These are phyloP conservation scores for Proliferodiscus dingleyae DNA, from an alignment of 2,329 filamentous ascomycete genomes.

Conservation along the genomic window DNA sequence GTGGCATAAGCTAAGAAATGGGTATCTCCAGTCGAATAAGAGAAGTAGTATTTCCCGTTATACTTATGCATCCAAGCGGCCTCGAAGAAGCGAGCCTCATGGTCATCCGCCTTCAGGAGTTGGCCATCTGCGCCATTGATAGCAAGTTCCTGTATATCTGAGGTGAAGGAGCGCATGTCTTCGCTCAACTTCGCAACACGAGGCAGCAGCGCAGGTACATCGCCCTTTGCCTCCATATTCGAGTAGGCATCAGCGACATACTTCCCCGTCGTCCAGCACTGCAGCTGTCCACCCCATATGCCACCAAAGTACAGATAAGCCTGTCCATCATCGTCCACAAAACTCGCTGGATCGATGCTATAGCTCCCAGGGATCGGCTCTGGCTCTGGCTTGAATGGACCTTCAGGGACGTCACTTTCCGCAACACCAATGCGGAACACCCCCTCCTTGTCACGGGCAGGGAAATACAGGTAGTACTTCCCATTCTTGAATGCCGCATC, in stretches of 20 bases:
- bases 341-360: conserved; percentile 71
- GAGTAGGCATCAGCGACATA: conserved; percentile 54
- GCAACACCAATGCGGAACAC: conserved; percentile 75
- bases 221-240: conserved; percentile 60
- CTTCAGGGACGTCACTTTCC: conserved; percentile 55
- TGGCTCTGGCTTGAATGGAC: conserved; percentile 63
- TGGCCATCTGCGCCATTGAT: conserved; percentile 60
- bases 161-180: conserved; percentile 61
- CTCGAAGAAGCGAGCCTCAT: conserved; percentile 74
- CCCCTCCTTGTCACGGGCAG: conserved; percentile 63
- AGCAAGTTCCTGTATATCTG: conserved; percentile 51
- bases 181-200: conserved; percentile 59
- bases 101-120: conserved; percentile 60
- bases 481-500: conserved; percentile 66
- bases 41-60: conserved; percentile 66
- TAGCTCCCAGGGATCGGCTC: conserved; percentile 63
- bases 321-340: conserved; percentile 66
- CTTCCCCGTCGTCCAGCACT: conserved; percentile 60
- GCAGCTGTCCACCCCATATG: conserved; percentile 75
- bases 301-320: conserved; percentile 74
- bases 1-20: conserved; percentile 69
- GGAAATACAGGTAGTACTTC: conserved; percentile 74
- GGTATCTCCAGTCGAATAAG: conserved; percentile 73
- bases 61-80: conserved; percentile 77
- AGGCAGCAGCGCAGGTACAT: conserved; percentile 57